A percentile compares a stretch with the other conserved stretches of the same genome.
These are phyloP conservation scores for Clavispora vitiphila DNA, from an alignment of 805 yeast species.

Conservation along the genomic window DNA sequence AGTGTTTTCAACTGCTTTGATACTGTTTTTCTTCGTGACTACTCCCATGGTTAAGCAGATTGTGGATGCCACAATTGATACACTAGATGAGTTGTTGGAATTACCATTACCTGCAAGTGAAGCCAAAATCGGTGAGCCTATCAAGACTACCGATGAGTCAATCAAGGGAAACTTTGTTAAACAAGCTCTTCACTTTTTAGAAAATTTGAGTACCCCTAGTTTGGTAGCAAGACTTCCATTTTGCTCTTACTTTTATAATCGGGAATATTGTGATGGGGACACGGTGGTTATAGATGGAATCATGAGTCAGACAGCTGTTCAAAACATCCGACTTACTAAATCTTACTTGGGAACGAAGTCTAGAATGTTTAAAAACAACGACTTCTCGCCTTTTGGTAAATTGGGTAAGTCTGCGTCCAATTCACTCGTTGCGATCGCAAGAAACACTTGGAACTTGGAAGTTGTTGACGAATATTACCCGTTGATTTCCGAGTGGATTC, in stretches of 20 bases:
- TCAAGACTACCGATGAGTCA: conserved; percentile 1
- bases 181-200: conserved; percentile 1
- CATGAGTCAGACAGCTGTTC: conserved; percentile 3
- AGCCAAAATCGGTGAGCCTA: neutral
- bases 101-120: neutral
- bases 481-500: conserved; percentile 9
- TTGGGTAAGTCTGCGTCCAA: conserved; percentile 5
- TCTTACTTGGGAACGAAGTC: conserved; percentile 9
- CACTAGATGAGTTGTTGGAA: neutral
- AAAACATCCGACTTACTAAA: conserved; percentile 3
- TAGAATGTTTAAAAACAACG: neutral
- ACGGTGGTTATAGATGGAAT: conserved; percentile 5
- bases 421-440: conserved; percentile 5
- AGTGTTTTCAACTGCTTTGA: conserved; percentile 34
- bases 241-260: conserved; percentile 6
- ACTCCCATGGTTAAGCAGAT: conserved; percentile 3
- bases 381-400: conserved; percentile 6
- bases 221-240: conserved; percentile 6
- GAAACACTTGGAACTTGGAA: conserved; percentile 6
- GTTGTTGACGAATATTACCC: conserved; percentile 7
- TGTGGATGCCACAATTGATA: neutral
- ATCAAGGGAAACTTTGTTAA: conserved; percentile 4
- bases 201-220: conserved; percentile 1
- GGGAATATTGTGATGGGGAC: conserved; percentile 11
- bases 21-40: conserved; percentile 45